These are phyloP conservation scores for Russula sp. DNA, from an alignment of 768 basidiomycete genomes.

Conservation along the genomic window DNA sequence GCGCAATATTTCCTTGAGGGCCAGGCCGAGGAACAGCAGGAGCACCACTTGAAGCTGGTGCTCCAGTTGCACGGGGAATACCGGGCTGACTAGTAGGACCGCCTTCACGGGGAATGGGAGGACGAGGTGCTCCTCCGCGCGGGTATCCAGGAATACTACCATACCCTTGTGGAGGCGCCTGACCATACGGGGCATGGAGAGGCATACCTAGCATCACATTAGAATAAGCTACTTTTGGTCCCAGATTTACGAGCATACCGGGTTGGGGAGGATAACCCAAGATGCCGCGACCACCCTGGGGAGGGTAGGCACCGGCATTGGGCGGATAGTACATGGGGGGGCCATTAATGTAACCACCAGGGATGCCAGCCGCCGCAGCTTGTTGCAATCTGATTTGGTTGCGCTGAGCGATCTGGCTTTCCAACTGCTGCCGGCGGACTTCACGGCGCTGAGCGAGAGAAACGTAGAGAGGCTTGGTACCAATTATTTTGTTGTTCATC, in stretches of 20 bases:
- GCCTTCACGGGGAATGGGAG: slow-evolving; percentile 64
- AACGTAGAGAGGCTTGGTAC: slow-evolving; percentile 96
- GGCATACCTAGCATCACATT: slow-evolving; percentile 73
- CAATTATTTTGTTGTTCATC: slow-evolving; percentile 99
- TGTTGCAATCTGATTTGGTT: slow-evolving; percentile 97
- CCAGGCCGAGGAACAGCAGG: slow-evolving; percentile 61
- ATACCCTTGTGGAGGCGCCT: slow-evolving; percentile 70
- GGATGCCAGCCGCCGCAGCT: slow-evolving; percentile 83
- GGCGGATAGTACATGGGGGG: slow-evolving; percentile 89
- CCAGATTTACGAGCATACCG: slow-evolving; percentile 49
- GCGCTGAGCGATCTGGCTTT: slow-evolving; percentile 98
- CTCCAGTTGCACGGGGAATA: slow-evolving; percentile 65
- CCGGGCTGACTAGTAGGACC: slow-evolving; percentile 48
- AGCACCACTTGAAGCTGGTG: slow-evolving; percentile 43
- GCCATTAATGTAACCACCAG: slow-evolving; percentile 77
- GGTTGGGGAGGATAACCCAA: slow-evolving; percentile 78
- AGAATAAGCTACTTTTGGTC: slow-evolving; percentile 38
- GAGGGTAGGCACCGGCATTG: slow-evolving; percentile 72
- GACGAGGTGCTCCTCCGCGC: slow-evolving; percentile 58
- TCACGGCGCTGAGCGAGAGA: slow-evolving; percentile 98
- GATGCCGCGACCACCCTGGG: slow-evolving; percentile 72
- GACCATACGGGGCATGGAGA: slow-evolving; percentile 67
- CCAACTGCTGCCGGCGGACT: slow-evolving; percentile 95
- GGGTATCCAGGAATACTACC: slow-evolving; percentile 67
- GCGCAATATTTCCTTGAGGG: slow-evolving; percentile 44